Evolutionary conservation across 345 rosid species (phyloP).

Genomic region (Salix brachista): DNA sequence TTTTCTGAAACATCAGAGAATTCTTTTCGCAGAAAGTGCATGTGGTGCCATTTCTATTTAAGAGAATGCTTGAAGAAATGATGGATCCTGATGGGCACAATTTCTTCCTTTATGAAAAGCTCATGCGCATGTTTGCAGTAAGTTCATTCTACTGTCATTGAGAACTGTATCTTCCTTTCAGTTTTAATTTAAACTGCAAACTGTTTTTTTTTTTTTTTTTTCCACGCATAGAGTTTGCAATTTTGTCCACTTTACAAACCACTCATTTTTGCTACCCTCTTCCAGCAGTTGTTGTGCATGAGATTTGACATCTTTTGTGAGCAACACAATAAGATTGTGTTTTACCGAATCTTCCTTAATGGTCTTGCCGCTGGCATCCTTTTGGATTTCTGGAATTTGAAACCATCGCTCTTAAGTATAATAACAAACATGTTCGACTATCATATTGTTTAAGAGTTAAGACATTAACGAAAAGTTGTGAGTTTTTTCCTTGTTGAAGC

Average conservation of each 20-base stretch:
- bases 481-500: not conserved
- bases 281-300: no score
- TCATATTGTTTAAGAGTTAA: not conserved
- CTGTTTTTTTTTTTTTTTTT: no score
- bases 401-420: not conserved
- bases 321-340: not conserved
- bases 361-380: not conserved
- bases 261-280: not conserved
- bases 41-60: slow-evolving; percentile 59
- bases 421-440: not conserved
- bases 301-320: not conserved
- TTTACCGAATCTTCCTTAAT: not conserved
- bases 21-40: slow-evolving; percentile 49
- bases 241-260: not conserved
- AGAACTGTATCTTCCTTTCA: not conserved
- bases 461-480: not conserved
- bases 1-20: slow-evolving; percentile 2
- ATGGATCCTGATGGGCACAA: slow-evolving; percentile 74
- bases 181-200: no score
- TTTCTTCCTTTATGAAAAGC: slow-evolving; percentile 40
- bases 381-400: not conserved
- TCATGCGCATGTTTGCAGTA: slow-evolving; percentile 72
- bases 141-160: slow-evolving; percentile 19
- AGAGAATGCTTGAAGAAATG: slow-evolving; percentile 55
- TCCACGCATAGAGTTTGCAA: not conserved